Evolutionary conservation across 495 filamentous ascomycete species (phyloP), one percentile per base, ranked within the genome.

Genomic region (Xylaria bambusicola): DNA sequence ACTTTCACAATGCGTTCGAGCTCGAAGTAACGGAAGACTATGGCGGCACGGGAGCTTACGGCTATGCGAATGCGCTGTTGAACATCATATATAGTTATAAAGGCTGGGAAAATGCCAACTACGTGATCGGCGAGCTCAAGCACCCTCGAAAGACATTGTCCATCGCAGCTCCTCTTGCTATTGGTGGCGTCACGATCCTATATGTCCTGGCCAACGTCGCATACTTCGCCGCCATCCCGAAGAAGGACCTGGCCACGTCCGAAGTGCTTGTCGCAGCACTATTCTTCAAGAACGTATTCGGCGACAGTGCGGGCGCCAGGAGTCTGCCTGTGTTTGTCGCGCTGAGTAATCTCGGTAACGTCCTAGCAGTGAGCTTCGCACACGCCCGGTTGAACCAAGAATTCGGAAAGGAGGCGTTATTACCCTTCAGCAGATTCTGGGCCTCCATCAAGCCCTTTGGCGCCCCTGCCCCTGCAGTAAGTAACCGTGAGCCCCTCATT

Each of bases 121-220:
- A 86, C 72, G 84, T 82, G 18, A 68, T 88, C 26, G 78, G 78
- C 59, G 87, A 90, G 70, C 81, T 83, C 13, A 80, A 77, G 54
- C 81, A 89, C 62, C 87, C 87, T 0, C 76, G 79, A 17, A 80
- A 80, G 45, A 89, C 86, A 0, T 77, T 90, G 58, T 77, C 82
- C 62, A 80, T 84, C 51, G 88, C 86, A 1, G 88, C 84, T 0
- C 86, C 84, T 0, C 60, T 85, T 23, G 87, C 86, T 13, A 79
- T 89, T 18, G 77, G 71, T 24, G 76, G 78, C 8, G 86, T 88
- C 23, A 81, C 82, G 0, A 72, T 89, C 26, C 71, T 89, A 0
- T 90, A 89, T 71, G 84, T 90, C 71, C 66, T 89, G 23, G 82
- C 81, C 64, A 89, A 90, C 71, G 82, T 90, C 48, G 86, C 87